These are phyloP conservation scores for Carpediemonas membranifera DNA, from an alignment of 78 protist species.

Conservation along the genomic window DNA sequence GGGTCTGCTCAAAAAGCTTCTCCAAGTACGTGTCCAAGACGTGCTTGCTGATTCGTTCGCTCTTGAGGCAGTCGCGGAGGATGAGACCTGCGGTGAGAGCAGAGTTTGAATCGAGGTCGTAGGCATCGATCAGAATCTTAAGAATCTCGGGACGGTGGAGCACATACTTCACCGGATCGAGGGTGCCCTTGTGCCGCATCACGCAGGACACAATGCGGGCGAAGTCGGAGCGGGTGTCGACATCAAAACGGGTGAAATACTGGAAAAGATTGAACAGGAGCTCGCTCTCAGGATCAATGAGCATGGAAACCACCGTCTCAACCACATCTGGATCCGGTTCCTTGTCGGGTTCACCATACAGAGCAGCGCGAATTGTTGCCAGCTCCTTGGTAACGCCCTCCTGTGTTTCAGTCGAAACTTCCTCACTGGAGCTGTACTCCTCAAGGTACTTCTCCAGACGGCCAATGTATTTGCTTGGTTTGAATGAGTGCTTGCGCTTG, in stretches of 20 bases:
- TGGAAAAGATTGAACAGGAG: background rate
- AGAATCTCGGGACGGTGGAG: background rate
- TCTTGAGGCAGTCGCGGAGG: conserved; percentile 66
- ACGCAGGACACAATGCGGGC: background rate
- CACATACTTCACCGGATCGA: background rate
- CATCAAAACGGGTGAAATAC: background rate
- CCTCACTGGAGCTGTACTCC: too few relatives aligned
- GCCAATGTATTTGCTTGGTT: too few relatives aligned
- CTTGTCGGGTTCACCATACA: conserved; percentile 7
- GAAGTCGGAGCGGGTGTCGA: background rate
- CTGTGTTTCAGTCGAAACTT: too few relatives aligned
- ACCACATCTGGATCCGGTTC: background rate
- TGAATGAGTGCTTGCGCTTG: too few relatives aligned
- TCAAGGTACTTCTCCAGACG: too few relatives aligned
- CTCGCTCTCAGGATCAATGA: background rate
- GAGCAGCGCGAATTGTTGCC: too few relatives aligned
- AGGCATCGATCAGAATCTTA: background rate
- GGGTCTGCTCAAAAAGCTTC: conserved; percentile 47
- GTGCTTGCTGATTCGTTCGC: conserved; percentile 48
- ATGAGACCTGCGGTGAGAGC: conserved; percentile 68
- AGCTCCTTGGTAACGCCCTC: too few relatives aligned
- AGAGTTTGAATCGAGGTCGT: background rate
- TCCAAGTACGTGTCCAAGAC: conserved; percentile 28
- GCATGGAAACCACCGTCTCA: background rate
- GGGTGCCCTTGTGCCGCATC: background rate